These are phyloP conservation scores for Vishniacozyma victoriae DNA, from an alignment of 768 basidiomycete species.

Conservation along the genomic window DNA sequence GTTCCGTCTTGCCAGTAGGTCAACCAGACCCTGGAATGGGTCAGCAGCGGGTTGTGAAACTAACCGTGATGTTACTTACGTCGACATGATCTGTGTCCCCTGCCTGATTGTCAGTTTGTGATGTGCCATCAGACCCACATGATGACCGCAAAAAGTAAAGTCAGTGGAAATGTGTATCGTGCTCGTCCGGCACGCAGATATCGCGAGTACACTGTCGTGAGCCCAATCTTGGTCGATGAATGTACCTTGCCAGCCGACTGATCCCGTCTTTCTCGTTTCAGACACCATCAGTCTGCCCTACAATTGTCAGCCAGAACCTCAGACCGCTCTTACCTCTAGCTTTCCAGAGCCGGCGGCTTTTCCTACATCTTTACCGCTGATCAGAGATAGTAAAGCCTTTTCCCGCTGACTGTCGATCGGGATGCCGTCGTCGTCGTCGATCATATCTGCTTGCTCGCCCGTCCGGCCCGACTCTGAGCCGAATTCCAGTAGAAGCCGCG, in stretches of 20 bases:
- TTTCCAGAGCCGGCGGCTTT: slow-evolving; percentile 57
- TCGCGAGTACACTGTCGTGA: slow-evolving; percentile 55
- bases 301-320: neutral
- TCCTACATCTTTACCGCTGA: slow-evolving; percentile 39
- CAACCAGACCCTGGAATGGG: slow-evolving; percentile 52
- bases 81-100: slow-evolving; percentile 54
- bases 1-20: slow-evolving; percentile 66
- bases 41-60: neutral
- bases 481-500: slow-evolving; percentile 58
- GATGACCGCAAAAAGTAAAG: slow-evolving; percentile 53
- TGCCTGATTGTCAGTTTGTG: slow-evolving; percentile 9
- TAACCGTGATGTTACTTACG: slow-evolving; percentile 39
- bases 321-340: slow-evolving; percentile 48
- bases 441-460: slow-evolving; percentile 25
- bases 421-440: neutral
- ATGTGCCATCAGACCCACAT: slow-evolving; percentile 53
- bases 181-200: slow-evolving; percentile 59
- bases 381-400: slow-evolving; percentile 43
- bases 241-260: slow-evolving; percentile 45
- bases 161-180: slow-evolving; percentile 53
- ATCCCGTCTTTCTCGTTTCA: slow-evolving; percentile 62
- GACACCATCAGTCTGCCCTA: slow-evolving; percentile 60
- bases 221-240: neutral
- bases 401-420: slow-evolving; percentile 31
- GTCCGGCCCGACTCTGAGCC: slow-evolving; percentile 51